Evolutionary conservation across 768 basidiomycete species (phyloP), one percentile per base, ranked within the genome.

Genomic region (Termitomyces titanicus): DNA sequence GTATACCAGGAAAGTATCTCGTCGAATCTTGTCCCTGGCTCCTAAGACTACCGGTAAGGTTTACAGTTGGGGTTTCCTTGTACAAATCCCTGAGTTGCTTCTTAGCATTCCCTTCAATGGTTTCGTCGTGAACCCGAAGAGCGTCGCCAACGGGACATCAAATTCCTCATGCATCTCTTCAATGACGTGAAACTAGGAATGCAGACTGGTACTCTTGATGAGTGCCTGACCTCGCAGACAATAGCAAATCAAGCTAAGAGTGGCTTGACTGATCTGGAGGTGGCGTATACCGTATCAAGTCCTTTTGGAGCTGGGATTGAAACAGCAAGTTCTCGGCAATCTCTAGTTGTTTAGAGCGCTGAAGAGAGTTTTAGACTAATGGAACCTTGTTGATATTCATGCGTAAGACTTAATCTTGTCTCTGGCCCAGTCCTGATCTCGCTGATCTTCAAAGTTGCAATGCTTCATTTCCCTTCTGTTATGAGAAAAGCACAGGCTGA

Each of bases 301-400:
- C 75, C 78, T 0, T 79, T 79, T 56, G 76, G 77, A 6, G 78
- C 78, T 33, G 78, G 77, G 0, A 78, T 75, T 17, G 77, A 78
- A 48, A 57, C 51, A 18, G 51, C 33, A 34, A 31, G 51, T 57
- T 9, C 22, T 39, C 31, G 17, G 7, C 22, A 20, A 20, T 38
- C 24, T 37, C n/a, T 25, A 13, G 11, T n/a, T 40, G 35, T 9
- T 12, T 39, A 18, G 42, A 54, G 8, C 3, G 22, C 20, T 47
- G 29, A 48, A 25, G 27, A 31, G 18, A 27, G n/a, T 5, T 13
- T n/a, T 29, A 53, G 52, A 53, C 52, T 17, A 9, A 34, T 37
- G 52, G 52, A 39, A 42, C 39, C 15, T 27, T 43, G 17, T 1
- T 11, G 15, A 43, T 47, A 10, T 58, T 61, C 44, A 56, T 61